Conservation (phyloP, 2,329 filamentous ascomycete species). For the Fusarium sp. region DNA sequence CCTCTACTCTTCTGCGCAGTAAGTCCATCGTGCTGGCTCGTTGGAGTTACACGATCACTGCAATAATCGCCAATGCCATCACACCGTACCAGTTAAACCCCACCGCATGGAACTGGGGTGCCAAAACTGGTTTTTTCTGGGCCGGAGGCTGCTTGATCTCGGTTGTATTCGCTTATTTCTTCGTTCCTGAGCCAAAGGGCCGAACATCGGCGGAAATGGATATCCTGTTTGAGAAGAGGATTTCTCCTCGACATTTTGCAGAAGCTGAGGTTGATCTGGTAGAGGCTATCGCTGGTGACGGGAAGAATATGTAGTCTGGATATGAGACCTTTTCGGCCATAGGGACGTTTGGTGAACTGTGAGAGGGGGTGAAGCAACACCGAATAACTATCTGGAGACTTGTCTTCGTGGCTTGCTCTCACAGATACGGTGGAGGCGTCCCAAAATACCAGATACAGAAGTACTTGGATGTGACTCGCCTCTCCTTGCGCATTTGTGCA, state of each 20-base stretch:
- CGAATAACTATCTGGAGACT: too few species aligned
- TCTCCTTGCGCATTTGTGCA: slow-evolving; percentile 32
- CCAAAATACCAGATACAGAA: slow-evolving; percentile 37
- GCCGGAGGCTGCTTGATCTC: slow-evolving; percentile 59
- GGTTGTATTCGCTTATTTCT: slow-evolving; percentile 73
- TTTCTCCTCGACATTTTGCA: not conserved
- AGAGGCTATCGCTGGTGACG: not conserved
- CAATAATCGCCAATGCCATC: slow-evolving; percentile 50
- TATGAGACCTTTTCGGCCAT: too few species aligned
- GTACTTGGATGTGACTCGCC: slow-evolving; percentile 37
- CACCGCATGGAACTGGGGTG: slow-evolving; percentile 48
- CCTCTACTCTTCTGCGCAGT: slow-evolving; percentile 53
- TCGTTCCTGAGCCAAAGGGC: slow-evolving; percentile 57
- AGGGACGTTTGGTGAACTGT: too few species aligned
- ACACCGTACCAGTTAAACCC: slow-evolving; percentile 51
- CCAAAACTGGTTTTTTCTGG: slow-evolving; percentile 50
- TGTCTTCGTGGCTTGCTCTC: not conserved
- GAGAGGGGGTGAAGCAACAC: too few species aligned
- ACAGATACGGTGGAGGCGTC: slow-evolving; percentile 23
- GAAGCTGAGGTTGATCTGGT: not conserved
- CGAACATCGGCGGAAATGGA: not conserved
- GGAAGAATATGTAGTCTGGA: not conserved
- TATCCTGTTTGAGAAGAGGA: not conserved
- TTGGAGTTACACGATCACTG: slow-evolving; percentile 52
- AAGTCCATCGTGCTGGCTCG: slow-evolving; percentile 56